phyloP scores from a whole-genome alignment of 2,329 filamentous ascomycete species.

The Venturiaceae sp. region DNA sequence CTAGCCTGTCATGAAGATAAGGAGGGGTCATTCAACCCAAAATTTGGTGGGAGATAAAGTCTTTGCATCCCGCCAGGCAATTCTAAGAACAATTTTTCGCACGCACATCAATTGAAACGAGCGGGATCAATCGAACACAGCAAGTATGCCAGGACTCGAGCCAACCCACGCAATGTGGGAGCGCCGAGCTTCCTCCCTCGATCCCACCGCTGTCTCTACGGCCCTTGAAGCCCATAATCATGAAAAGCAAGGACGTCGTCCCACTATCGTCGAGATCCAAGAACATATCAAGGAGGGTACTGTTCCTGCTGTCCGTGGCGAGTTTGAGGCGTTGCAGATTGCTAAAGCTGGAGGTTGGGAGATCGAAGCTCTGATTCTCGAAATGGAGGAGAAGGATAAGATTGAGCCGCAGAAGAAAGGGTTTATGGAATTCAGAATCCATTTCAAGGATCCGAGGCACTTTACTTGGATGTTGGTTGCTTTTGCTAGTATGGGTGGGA shows the following conservation, averaged over 20 bases:
- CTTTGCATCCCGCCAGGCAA: too few relatives aligned
- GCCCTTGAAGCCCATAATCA: background rate
- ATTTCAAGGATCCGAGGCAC: constrained; percentile 51
- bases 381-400: constrained; percentile 28
- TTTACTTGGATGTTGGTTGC: constrained; percentile 61
- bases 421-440: constrained; percentile 43
- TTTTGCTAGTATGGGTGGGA: constrained; percentile 68
- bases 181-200: background rate
- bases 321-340: constrained; percentile 20
- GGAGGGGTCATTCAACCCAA: too few relatives aligned
- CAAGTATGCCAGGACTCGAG: too few relatives aligned
- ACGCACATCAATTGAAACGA: too few relatives aligned
- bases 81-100: too few relatives aligned
- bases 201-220: background rate
- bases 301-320: constrained; percentile 16
- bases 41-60: too few relatives aligned
- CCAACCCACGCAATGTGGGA: too few relatives aligned
- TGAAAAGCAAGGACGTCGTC: background rate
- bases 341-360: constrained; percentile 28
- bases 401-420: constrained; percentile 26
- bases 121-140: too few relatives aligned
- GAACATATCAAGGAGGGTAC: constrained; percentile 19
- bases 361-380: constrained; percentile 32
- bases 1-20: too few relatives aligned
- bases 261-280: constrained; percentile 14